These are phyloP conservation scores for Biscutella laevigata DNA, from an alignment of 441 rosid species.

Conservation along the genomic window DNA sequence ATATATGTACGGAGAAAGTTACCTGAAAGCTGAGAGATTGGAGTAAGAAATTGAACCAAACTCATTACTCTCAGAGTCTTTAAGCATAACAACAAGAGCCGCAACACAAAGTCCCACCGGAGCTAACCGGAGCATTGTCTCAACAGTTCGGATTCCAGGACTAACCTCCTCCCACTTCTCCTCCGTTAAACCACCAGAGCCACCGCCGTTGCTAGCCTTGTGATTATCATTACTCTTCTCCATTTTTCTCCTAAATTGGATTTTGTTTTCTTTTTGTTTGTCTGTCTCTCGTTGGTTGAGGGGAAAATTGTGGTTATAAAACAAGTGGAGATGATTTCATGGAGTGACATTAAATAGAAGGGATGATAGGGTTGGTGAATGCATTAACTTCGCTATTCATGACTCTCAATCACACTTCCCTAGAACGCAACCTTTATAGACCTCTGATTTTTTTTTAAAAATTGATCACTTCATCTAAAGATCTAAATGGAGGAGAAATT, in stretches of 20 bases:
- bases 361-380: conserved; percentile 12
- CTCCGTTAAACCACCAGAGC: conserved; percentile 11
- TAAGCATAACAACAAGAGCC: conserved; percentile 73
- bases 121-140: conserved; percentile 56
- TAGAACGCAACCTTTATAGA: conserved; percentile 16
- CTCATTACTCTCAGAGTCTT: conserved; percentile 53
- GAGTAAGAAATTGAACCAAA: conserved; percentile 73
- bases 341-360: conserved; percentile 11
- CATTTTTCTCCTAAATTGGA: neutral
- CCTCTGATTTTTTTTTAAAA: too few species aligned
- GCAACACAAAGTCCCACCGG: conserved; percentile 65
- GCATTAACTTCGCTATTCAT: conserved; percentile 33
- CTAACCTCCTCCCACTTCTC: conserved; percentile 27
- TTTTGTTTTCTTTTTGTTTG: neutral
- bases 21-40: conserved; percentile 84
- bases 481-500: too few species aligned
- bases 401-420: conserved; percentile 26
- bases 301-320: conserved; percentile 8
- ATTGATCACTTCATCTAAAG: too few species aligned
- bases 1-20: neutral
- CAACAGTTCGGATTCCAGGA: conserved; percentile 34
- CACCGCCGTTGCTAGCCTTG: conserved; percentile 12
- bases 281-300: neutral
- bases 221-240: conserved; percentile 28
- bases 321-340: conserved; percentile 8